These are phyloP conservation scores for Starmerella floricola DNA, from an alignment of 805 yeast species.

Conservation along the genomic window DNA sequence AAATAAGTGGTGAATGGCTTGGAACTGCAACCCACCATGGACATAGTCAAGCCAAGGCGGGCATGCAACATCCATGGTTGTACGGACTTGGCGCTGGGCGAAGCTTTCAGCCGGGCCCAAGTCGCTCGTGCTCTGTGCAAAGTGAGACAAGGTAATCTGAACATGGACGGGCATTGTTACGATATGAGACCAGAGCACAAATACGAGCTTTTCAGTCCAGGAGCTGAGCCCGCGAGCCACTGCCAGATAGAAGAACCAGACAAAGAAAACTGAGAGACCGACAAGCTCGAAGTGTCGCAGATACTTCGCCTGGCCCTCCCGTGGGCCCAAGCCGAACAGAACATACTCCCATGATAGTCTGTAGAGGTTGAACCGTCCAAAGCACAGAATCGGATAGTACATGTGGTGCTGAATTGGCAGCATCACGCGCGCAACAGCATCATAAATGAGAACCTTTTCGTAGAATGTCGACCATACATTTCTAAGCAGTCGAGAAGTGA, in stretches of 20 bases:
- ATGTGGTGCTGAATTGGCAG: conserved; percentile 56
- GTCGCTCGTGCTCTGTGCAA: conserved; percentile 88
- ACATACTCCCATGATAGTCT: conserved; percentile 70
- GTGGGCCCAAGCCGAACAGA: conserved; percentile 65
- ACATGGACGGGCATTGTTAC: conserved; percentile 89
- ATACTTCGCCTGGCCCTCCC: conserved; percentile 75
- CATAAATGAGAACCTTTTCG: conserved; percentile 55
- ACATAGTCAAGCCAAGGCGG: conserved; percentile 84
- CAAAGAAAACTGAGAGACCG: conserved; percentile 59
- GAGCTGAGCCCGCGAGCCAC: conserved; percentile 43
- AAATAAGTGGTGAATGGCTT: conserved; percentile 79
- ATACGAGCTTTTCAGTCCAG: conserved; percentile 43
- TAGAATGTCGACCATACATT: conserved; percentile 71
- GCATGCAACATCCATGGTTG: conserved; percentile 92
- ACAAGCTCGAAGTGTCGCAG: conserved; percentile 63
- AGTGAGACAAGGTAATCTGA: conserved; percentile 78
- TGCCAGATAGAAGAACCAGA: conserved; percentile 68
- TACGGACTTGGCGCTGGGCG: conserved; percentile 66
- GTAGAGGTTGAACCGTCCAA: conserved; percentile 79
- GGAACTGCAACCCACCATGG: conserved; percentile 89
- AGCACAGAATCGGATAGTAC: conserved; percentile 67
- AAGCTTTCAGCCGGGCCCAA: conserved; percentile 71
- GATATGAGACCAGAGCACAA: conserved; percentile 59
- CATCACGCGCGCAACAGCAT: conserved; percentile 44
- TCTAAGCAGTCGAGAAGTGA: conserved; percentile 55